These are phyloP conservation scores for Sphagnum contortum DNA, from an alignment of 225 moss, liverwort and hornwort genomes.

Conservation along the genomic window DNA sequence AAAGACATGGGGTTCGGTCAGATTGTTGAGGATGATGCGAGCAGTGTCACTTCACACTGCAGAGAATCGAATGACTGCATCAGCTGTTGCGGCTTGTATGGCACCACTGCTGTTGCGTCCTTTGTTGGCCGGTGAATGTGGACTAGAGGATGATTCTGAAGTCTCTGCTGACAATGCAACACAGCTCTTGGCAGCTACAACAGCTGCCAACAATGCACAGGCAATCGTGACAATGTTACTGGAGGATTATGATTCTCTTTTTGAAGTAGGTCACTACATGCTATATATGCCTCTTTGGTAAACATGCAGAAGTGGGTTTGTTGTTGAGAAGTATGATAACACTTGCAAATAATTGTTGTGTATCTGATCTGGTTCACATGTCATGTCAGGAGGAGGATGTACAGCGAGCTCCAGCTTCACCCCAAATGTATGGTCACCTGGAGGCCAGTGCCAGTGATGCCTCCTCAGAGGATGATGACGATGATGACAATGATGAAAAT, in stretches of 20 bases:
- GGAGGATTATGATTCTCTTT: conserved; percentile 91
- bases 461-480: conserved; percentile 76
- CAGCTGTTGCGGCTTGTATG: conserved; percentile 98
- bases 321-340: no score
- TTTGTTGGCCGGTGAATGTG: conserved; percentile 88
- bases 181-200: conserved; percentile 91
- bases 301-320: neutral
- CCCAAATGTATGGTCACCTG: conserved; percentile 66
- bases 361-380: no score
- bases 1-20: conserved; percentile 9
- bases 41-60: conserved; percentile 80
- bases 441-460: conserved; percentile 80
- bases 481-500: conserved; percentile 67
- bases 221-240: conserved; percentile 81
- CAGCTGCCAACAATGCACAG: conserved; percentile 97
- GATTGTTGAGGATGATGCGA: conserved; percentile 95
- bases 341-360: no score
- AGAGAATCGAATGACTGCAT: conserved; percentile 89
- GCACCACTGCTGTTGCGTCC: conserved; percentile 92
- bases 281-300: neutral
- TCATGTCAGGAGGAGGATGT: conserved; percentile 58
- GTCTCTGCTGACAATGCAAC: conserved; percentile 92
- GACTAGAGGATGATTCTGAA: conserved; percentile 88
- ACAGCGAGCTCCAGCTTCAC: conserved; percentile 57
- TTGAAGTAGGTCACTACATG: conserved; percentile 49